Base-by-base conservation (phyloP, 495 filamentous ascomycete genomes). In the Tuber melanosporum region DNA sequence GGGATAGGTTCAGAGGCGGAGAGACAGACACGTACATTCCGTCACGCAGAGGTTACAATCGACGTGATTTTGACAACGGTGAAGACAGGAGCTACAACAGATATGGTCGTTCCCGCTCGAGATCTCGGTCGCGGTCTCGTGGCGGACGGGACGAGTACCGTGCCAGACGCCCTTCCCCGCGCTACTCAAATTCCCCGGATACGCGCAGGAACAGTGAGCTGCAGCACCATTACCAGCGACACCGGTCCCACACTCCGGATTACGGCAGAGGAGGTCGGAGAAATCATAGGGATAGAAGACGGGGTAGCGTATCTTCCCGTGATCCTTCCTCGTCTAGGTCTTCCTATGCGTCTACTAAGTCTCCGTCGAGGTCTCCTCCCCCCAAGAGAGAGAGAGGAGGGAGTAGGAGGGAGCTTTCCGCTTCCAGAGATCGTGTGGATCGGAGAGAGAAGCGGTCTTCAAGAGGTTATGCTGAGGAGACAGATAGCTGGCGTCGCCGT, bases 21-120 rank as follows among this genome's bases (percentile, higher is more conserved):
- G 83, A 86, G 73, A 84, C 85, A 73, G 87, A 89, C 83, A 85
- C 86, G 75, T 88, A 89, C 77, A 84, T 88, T 72, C 87, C 87
- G 57, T 84, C 81, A 71, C 87, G 86, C 74, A 84, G 85, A 73
- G 84, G 84, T 74, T 83, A 82, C 77, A 77, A 81, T 74, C 82
- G 80, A 75, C 79, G 82, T 76, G 81, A 81, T 83, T 84, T 84
- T 77, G 84, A 85, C 71, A 84, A 84, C 81, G 76, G 83, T 76
- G 84, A 83, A 82, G 84, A 83, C 72, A 83, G 82, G 71, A 79
- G 71, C 81, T 66, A 66, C 57, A 75, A 72, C 71, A 77, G 79
- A 72, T 81, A 72, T 81, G 80, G 80, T 73, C 79, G 79, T 78
- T 81, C 79, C 76, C 79, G 79, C 79, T 81, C 79, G 74, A 78